Percentiles rank a stretch among this genome's conserved stretches.
Conservation (phyloP, 352 stramenopile genomes). For the Phytopythium cucurbitacearum region DNA sequence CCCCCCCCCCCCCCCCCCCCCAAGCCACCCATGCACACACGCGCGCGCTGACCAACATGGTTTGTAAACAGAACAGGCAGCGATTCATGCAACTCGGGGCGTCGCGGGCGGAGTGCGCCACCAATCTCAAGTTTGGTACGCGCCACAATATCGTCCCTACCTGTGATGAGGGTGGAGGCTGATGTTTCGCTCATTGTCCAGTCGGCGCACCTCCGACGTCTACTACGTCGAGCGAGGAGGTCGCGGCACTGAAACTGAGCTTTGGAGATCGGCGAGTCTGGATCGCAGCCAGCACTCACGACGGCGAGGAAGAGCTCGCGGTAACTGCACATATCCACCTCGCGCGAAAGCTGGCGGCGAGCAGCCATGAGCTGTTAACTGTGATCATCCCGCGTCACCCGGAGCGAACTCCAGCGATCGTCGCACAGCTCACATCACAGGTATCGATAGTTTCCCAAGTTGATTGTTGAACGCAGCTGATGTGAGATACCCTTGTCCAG, state of each 20-base stretch:
- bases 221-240: not conserved
- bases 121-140: slow-evolving; percentile 77
- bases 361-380: slow-evolving; percentile 21
- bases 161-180: too few species aligned
- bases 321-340: slow-evolving; percentile 31
- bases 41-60: too few species aligned
- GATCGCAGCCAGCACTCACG: slow-evolving; percentile 64
- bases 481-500: slow-evolving; percentile 9
- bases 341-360: slow-evolving; percentile 2
- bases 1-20: too few species aligned
- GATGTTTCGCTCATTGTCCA: too few species aligned
- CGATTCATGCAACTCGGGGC: slow-evolving; percentile 48
- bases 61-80: slow-evolving; percentile 27
- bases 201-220: not conserved
- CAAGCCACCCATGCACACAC: too few species aligned
- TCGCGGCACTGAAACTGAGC: slow-evolving; percentile 6
- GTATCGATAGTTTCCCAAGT: slow-evolving; percentile 8
- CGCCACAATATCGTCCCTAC: not conserved
- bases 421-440: slow-evolving; percentile 24
- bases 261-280: slow-evolving; percentile 32
- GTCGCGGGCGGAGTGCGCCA: slow-evolving; percentile 14
- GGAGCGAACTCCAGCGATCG: slow-evolving; percentile 29
- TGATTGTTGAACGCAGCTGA: not conserved
- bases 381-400: slow-evolving; percentile 65
- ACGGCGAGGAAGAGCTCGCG: slow-evolving; percentile 54